These are phyloP conservation scores for Boletus calvinii DNA, from an alignment of 1,284 basidiomycete genomes.

Conservation along the genomic window DNA sequence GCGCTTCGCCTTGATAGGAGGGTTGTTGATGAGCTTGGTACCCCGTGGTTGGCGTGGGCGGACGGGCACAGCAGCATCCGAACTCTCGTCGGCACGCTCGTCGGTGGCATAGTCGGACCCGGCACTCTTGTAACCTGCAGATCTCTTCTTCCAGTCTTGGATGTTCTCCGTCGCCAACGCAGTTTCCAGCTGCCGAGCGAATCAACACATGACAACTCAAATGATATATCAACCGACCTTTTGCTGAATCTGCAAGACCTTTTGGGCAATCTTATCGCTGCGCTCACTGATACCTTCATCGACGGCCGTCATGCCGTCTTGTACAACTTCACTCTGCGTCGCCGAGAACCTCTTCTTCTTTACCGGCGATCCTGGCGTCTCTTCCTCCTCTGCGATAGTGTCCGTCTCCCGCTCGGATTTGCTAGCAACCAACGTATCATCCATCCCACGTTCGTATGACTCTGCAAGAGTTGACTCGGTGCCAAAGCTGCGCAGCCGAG, in stretches of 20 bases:
- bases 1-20: slow-evolving; percentile 32
- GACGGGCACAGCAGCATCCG: slow-evolving; percentile 30
- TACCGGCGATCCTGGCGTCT: slow-evolving; percentile 38
- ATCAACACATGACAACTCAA: slow-evolving; percentile 8
- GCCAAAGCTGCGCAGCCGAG: slow-evolving; percentile 59
- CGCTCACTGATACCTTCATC: slow-evolving; percentile 80
- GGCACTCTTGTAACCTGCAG: slow-evolving; percentile 23
- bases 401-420: slow-evolving; percentile 46
- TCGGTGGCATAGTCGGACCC: slow-evolving; percentile 33
- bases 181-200: slow-evolving; percentile 56
- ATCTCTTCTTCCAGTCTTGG: slow-evolving; percentile 41
- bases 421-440: slow-evolving; percentile 36
- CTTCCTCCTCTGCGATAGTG: slow-evolving; percentile 57
- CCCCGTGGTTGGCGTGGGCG: slow-evolving; percentile 28
- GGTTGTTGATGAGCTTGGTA: slow-evolving; percentile 33
- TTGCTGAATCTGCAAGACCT: slow-evolving; percentile 79
- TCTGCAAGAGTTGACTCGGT: slow-evolving; percentile 77
- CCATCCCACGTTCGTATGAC: slow-evolving; percentile 47
- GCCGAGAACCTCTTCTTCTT: slow-evolving; percentile 77
- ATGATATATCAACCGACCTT: slow-evolving; percentile 49
- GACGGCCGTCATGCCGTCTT: slow-evolving; percentile 78
- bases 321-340: slow-evolving; percentile 53
- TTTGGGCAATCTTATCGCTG: slow-evolving; percentile 81
- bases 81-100: slow-evolving; percentile 36
- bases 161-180: slow-evolving; percentile 61